Percentiles rank a stretch among this genome's conserved stretches.
Conservation (phyloP, 176 grass and related monocot genomes). For the Ensete glaucum region DNA sequence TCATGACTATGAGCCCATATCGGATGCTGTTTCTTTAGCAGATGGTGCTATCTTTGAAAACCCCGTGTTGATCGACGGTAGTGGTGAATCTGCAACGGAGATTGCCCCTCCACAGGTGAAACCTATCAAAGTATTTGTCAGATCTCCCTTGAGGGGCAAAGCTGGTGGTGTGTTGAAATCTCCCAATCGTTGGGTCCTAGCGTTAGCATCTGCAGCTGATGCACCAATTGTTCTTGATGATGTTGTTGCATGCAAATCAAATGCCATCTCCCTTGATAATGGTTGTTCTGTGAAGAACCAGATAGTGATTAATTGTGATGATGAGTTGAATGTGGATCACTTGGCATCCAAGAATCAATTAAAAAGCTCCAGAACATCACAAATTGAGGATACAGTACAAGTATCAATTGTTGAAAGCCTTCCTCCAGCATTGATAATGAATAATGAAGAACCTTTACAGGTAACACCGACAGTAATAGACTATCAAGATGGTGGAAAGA, state of each 20-base stretch:
- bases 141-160: constrained; percentile 2
- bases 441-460: background rate
- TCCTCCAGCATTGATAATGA: background rate
- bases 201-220: background rate
- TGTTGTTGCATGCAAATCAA: background rate
- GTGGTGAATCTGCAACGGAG: background rate
- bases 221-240: background rate
- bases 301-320: background rate
- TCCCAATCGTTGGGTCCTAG: background rate
- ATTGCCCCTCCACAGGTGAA: background rate
- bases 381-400: background rate
- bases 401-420: background rate
- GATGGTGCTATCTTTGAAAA: background rate
- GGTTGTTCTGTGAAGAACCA: background rate
- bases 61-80: background rate
- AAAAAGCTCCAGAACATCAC: background rate
- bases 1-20: background rate
- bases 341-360: background rate
- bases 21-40: background rate
- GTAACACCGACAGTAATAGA: background rate
- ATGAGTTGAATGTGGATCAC: background rate
- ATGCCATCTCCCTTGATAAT: background rate
- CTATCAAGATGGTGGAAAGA: background rate
- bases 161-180: background rate
- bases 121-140: constrained; percentile 13